Evolutionary conservation across 2,329 filamentous ascomycete species (phyloP), one percentile per base, ranked within the genome.

Genomic region (Paecilomyces formosus): DNA sequence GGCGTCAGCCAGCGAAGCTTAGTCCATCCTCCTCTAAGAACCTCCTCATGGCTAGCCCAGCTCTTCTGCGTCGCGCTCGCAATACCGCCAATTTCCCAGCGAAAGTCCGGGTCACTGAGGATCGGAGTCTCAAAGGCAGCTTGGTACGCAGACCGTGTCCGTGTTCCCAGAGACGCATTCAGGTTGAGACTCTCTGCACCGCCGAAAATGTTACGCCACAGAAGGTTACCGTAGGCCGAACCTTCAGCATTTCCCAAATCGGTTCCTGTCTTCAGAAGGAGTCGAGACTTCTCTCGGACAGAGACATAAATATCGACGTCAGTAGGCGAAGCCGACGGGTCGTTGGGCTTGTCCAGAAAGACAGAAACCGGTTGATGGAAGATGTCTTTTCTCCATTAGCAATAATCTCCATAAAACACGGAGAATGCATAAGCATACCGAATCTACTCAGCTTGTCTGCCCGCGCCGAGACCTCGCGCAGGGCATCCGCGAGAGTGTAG

Each of bases 31-130:
- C 92, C 92, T 68, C 88, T 90, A 21, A 95, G 77, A 2, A 88
- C 86, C 75, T 99, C 93, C 67, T 97, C 93, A 70, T 99, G 93
- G 63, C 90, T 94, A 22, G 94, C 92, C 89, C 91, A 97, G 12
- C 87, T 84, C 76, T 97, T 97, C 62, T 93, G 84, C 0, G 90
- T 95, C 52, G 90, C 87, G 62, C 90, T 96, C 9, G 88, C 87
- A 52, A 96, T 79, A 1, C 84, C 92, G 64, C 96, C 92, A 60
- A 96, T 68, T 64, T 93, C 88, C 61, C 92, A 79, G 61, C 88
- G 84, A 66, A 91, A 78, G 70, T 96, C 88, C 0, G 94, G 92
- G 71, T 96, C 89, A 74, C 89, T 90, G 58, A 89, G 79, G 53
- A 99, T 80, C 0, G 94, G 94, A 0, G 90, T 87, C 61, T 91